Conservation (phyloP, 805 yeast genomes). For the Danielia reshetovae region DNA sequence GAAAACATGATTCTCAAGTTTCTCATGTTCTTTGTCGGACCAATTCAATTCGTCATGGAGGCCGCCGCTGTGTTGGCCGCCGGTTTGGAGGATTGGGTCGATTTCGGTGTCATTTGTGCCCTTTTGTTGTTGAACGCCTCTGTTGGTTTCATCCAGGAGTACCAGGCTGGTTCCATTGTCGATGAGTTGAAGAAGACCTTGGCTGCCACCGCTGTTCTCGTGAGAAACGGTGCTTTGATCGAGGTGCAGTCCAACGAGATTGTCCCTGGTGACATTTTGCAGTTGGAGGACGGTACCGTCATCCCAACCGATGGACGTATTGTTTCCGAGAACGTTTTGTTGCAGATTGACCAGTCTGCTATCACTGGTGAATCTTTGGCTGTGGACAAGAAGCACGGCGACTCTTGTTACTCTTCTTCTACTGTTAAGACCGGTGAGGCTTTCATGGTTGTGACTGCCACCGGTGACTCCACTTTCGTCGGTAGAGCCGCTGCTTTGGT, state of each 20-base stretch:
- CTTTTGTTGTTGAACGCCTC: constrained; percentile 79
- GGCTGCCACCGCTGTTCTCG: constrained; percentile 82
- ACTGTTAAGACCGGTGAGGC: constrained; percentile 96
- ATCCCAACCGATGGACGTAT: constrained; percentile 92
- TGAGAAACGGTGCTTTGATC: constrained; percentile 74
- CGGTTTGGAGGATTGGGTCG: constrained; percentile 97
- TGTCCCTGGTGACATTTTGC: constrained; percentile 93
- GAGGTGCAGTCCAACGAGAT: constrained; percentile 81
- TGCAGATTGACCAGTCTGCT: constrained; percentile 95
- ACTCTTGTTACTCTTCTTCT: constrained; percentile 84
- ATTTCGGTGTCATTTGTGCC: constrained; percentile 95
- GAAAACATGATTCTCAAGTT: constrained; percentile 79
- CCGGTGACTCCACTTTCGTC: constrained; percentile 93
- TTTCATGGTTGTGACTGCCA: constrained; percentile 89
- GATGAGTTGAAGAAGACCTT: constrained; percentile 93
- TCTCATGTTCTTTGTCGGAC: constrained; percentile 86
- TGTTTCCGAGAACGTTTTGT: constrained; percentile 77
- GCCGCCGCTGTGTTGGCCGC: constrained; percentile 95
- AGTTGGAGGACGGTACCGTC: constrained; percentile 89
- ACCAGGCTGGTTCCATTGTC: constrained; percentile 97
- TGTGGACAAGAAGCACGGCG: constrained; percentile 88
- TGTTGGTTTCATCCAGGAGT: constrained; percentile 96
- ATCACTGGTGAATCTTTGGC: constrained; percentile 97
- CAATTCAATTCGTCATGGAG: constrained; percentile 96
- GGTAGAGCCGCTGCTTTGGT: constrained; percentile 98